A percentile compares a stretch with the other conserved stretches of the same genome.
phyloP scores from a whole-genome alignment of 164 flowering plant species.

The Euptelea pleiosperma region DNA sequence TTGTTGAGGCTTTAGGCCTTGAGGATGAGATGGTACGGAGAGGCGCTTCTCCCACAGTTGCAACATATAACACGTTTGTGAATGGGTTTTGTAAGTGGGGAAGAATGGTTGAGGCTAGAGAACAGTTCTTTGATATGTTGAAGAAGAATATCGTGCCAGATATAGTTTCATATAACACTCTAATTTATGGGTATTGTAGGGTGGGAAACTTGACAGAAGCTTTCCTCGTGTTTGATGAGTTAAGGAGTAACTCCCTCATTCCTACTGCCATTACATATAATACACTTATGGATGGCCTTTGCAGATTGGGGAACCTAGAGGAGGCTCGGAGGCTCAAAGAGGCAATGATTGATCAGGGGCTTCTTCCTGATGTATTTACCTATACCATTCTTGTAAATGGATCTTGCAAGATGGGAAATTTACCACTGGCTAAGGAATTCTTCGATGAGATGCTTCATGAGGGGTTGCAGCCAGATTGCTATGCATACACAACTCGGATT shows the following conservation, averaged over 20 bases:
- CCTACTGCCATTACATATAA: conserved; percentile 66
- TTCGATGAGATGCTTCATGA: conserved; percentile 52
- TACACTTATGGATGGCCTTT: conserved; percentile 57
- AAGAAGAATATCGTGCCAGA: conserved; percentile 43
- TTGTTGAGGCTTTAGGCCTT: conserved; percentile 44
- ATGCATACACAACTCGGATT: conserved; percentile 45
- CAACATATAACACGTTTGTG: conserved; percentile 51
- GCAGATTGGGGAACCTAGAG: conserved; percentile 44
- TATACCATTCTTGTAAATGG: conserved; percentile 61
- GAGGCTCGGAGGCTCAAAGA: conserved; percentile 48
- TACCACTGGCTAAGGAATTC: conserved; percentile 39
- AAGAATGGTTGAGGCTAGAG: conserved; percentile 44
- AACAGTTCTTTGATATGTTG: conserved; percentile 40
- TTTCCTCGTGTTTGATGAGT: conserved; percentile 45
- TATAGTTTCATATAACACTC: conserved; percentile 53
- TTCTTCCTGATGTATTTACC: conserved; percentile 58
- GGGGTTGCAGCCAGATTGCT: conserved; percentile 57
- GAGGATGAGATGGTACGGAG: conserved; percentile 42
- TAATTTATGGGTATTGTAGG: conserved; percentile 68
- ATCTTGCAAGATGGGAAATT: conserved; percentile 42
- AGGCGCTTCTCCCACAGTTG: conserved; percentile 45
- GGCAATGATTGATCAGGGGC: conserved; percentile 42
- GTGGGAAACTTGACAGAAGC: conserved; percentile 48
- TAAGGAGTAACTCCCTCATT: conserved; percentile 25
- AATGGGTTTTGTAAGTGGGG: conserved; percentile 53